Conservation (phyloP, 805 yeast genomes). For the Priceomyces castillae region DNA sequence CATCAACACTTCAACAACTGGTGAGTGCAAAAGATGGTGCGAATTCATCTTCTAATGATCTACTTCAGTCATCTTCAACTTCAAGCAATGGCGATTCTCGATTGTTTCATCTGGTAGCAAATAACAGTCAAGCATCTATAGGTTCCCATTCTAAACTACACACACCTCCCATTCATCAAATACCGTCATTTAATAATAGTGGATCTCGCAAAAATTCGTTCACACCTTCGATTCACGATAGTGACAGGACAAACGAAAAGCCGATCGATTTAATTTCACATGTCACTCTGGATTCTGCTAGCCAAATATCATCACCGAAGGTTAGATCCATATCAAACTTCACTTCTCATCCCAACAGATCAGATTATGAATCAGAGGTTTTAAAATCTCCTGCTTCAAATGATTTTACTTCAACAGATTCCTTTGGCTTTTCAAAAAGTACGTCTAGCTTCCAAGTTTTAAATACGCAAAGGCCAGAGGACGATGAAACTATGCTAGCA, state of each 20-base stretch:
- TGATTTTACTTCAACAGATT: constrained; percentile 11
- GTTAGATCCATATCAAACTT: constrained; percentile 8
- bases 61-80: background rate
- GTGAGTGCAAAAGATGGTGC: background rate
- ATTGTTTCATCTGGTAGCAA: background rate
- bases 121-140: background rate
- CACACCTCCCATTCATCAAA: no score
- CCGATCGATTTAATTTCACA: background rate
- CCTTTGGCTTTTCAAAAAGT: constrained; percentile 2
- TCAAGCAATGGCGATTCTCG: background rate
- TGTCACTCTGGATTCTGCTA: constrained; percentile 8
- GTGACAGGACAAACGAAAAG: background rate
- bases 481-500: constrained; percentile 47
- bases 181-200: background rate
- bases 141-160: background rate
- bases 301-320: constrained; percentile 17
- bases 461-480: constrained; percentile 25
- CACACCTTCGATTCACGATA: background rate
- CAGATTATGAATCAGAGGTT: constrained; percentile 10
- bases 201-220: background rate
- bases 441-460: constrained; percentile 15
- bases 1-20: constrained; percentile 25
- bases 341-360: constrained; percentile 9
- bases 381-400: constrained; percentile 10
- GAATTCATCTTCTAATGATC: background rate